A percentile compares a stretch with the other conserved stretches of the same genome.
phyloP scores from a whole-genome alignment of 31 red algal genomes.

The Asparagopsis taxiformis region DNA sequence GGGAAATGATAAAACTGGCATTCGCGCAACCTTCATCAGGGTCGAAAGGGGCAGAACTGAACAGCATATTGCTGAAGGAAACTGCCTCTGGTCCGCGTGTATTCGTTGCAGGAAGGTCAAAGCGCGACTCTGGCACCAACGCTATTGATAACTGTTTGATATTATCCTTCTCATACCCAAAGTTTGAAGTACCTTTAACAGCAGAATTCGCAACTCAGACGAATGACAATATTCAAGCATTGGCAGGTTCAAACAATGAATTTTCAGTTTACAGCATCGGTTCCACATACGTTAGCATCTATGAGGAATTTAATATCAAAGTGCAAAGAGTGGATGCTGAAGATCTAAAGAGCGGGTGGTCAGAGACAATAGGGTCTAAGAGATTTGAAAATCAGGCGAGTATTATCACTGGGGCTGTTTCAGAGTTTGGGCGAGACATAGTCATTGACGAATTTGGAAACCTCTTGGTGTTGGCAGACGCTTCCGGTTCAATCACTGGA shows the following conservation, averaged over 20 bases:
- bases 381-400: slow-evolving; percentile 25
- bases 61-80: neutral
- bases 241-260: slow-evolving; percentile 1
- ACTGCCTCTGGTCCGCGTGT: neutral
- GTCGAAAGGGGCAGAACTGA: neutral
- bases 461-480: slow-evolving; percentile 15
- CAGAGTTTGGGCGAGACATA: slow-evolving; percentile 6
- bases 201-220: neutral
- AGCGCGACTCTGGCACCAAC: neutral
- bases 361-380: neutral
- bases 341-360: slow-evolving; percentile 2
- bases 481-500: neutral
- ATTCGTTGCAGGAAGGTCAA: slow-evolving; percentile 4
- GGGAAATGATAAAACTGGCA: neutral
- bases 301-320: neutral
- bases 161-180: slow-evolving; percentile 6
- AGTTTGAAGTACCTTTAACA: neutral
- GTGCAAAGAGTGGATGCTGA: neutral
- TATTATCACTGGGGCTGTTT: slow-evolving; percentile 1
- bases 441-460: slow-evolving; percentile 21
- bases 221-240: neutral
- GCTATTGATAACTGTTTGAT: neutral
- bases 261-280: slow-evolving; percentile 6
- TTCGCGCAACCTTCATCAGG: neutral
- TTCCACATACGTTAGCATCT: slow-evolving; percentile 12